phyloP scores from a whole-genome alignment of 2,329 filamentous ascomycete species.

The Neurospora sp. region DNA sequence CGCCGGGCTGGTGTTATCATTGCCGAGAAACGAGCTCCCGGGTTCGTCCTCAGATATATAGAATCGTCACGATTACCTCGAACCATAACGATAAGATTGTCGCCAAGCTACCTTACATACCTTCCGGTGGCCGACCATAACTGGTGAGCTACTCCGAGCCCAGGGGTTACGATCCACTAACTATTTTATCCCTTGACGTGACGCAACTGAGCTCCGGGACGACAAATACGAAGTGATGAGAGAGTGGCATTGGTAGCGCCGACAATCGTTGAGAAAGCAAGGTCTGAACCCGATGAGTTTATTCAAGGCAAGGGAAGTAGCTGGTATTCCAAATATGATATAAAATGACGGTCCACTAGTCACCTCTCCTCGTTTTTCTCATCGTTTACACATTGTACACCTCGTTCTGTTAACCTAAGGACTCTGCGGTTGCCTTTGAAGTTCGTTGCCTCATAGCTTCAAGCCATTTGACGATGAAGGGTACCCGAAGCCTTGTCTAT shows the following conservation, averaged over 20 bases:
- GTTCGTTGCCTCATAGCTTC: not conserved
- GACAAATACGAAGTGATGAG: not conserved
- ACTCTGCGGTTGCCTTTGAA: not conserved
- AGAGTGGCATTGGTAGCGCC: not conserved
- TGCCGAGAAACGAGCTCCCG: not conserved
- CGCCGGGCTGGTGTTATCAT: not conserved
- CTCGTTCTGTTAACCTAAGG: not conserved
- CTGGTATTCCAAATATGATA: not conserved
- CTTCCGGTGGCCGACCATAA: not conserved
- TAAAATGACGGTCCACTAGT: not conserved
- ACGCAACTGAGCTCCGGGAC: not conserved
- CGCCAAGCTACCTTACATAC: not conserved
- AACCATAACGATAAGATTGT: not conserved
- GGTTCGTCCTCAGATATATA: not conserved
- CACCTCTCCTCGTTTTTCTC: not conserved
- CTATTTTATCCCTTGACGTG: not conserved
- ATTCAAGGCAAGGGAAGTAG: not conserved
- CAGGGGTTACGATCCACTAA: not conserved
- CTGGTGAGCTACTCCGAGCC: not conserved
- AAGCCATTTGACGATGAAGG: not conserved
- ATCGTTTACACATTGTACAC: not conserved
- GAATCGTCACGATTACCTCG: not conserved
- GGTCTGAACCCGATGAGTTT: not conserved
- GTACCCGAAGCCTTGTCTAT: not conserved
- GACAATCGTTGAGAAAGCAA: not conserved